phyloP scores from a whole-genome alignment of 805 yeast genomes.

The Hanseniaspora taiwanica region DNA sequence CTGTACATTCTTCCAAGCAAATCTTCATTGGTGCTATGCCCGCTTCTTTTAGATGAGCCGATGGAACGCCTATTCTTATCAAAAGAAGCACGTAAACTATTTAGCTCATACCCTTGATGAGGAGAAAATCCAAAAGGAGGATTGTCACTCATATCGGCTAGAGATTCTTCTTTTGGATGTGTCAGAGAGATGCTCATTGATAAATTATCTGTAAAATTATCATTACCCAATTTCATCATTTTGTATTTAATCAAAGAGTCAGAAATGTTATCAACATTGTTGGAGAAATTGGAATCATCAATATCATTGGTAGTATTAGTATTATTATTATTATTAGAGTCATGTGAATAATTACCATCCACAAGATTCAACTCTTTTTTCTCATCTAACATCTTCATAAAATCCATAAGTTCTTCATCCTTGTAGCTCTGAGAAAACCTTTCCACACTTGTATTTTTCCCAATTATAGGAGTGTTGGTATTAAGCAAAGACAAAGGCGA shows the following conservation, averaged over 20 bases:
- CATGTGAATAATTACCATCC: background rate
- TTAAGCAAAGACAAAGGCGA: conserved; percentile 25
- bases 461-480: conserved; percentile 19
- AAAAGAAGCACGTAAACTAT: background rate
- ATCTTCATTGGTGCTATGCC: background rate
- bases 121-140: conserved; percentile 6
- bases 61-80: background rate
- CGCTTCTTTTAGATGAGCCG: conserved; percentile 2
- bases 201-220: conserved; percentile 41
- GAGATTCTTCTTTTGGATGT: background rate
- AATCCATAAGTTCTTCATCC: conserved; percentile 50
- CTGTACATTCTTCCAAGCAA: background rate
- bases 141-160: background rate
- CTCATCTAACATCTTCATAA: conserved; percentile 58
- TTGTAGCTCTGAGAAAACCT: too few relatives aligned
- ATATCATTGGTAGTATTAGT: background rate
- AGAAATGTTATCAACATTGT: conserved; percentile 17
- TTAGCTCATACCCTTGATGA: conserved; percentile 1
- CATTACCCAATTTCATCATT: conserved; percentile 38
- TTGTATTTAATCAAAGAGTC: conserved; percentile 42
- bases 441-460: background rate
- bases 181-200: conserved; percentile 33
- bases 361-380: conserved; percentile 37
- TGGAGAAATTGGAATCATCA: too few relatives aligned
- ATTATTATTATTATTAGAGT: background rate